Evolutionary conservation across 2,329 filamentous ascomycete species (phyloP), one percentile per base, ranked within the genome.

Genomic region (Tolypocladium inflatum): DNA sequence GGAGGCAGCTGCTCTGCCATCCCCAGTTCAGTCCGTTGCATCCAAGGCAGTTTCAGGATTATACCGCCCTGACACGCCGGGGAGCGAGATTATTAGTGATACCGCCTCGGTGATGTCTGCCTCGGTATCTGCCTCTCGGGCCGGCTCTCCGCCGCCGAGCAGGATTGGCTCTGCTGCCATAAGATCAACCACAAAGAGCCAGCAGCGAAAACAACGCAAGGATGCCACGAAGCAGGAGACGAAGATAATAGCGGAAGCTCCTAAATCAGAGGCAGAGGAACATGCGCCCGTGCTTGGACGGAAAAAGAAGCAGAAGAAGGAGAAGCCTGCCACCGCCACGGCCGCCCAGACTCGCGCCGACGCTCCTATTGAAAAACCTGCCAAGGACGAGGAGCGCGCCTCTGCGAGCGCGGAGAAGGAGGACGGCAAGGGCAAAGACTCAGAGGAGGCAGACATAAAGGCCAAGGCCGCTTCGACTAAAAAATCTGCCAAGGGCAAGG

Each of bases 301-400:
- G 56, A 91, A 91, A 78, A 93, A 91, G 78, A 94, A 93, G 74
- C 84, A 89, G 69, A 91, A 89, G 78, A 93, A 91, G 73, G 85
- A 88, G 65, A 86, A 83, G 65, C 70, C 71, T 17, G 39, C 57
- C 9, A 71, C 71, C 50, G 56, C 64, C 15, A 13, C 64, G 21
- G 48, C 57, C 4, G 7, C 56, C 15, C 60, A 62, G 19, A 10
- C 64, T 39, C 58, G 56, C 19, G 45, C 60, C 23, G 56, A 61
- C 15, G 17, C 41, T n/a, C 56, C 56, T 17, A 57, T 62, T 30
- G 33, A 57, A n/a, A 41, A 39, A 26, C 56, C 65, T n/a, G 50
- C 17, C 23, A 63, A 64, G 50, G 56, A 59, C 5, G 62, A 65
- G n/a, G 21, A 57, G 19, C 17, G 42, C 17, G n/a, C 23, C 2